Evolutionary conservation across 2,329 filamentous ascomycete species (phyloP), one percentile per base, ranked within the genome.

Genomic region (Fusarium ambrosium): DNA sequence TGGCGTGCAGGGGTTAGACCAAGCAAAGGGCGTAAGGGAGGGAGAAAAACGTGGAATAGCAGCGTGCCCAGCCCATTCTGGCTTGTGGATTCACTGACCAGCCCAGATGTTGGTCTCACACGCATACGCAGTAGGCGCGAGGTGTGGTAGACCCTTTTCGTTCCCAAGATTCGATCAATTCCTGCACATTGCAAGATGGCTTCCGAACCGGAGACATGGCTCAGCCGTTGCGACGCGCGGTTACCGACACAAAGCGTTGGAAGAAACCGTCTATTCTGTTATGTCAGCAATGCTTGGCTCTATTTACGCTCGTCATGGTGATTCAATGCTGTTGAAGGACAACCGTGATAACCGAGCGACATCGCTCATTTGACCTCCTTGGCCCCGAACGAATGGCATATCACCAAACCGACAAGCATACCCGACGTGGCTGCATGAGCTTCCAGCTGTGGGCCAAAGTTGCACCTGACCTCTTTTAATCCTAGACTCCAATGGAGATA

Each of bases 1-100:
- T 73, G 68, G 70, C 67, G 45, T 79, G 73, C 76, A 77, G 66
- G 73, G 74, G 64, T 71, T 75, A 68, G 63, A 67, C 70, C 55
- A 69, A 64, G 65, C 62, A 58, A 68, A 75, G 68, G 58, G 53
- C 59, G 71, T 53, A 66, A 67, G 62, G 70, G 69, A 75, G 70
- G 73, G 70, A 73, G 73, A 66, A 78, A 77, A 79, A 79, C 77
- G 76, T 79, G 77, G 77, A 75, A 74, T 66, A 63, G 69, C 66
- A 70, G 68, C 39, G 58, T 63, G 59, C 65, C 32, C 55, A 48
- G 39, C 55, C 61, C 58, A 20, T 64, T 45, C 39, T 73, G 61
- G 59, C 34, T 58, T n/a, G 53, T 36, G 56, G 65, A 63, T 68
- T 74, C 60, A 62, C 71, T 74, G 65, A 61, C 72, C 72, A 66